Conservation (phyloP, 352 stramenopile genomes). For the Pythium dissimile region DNA sequence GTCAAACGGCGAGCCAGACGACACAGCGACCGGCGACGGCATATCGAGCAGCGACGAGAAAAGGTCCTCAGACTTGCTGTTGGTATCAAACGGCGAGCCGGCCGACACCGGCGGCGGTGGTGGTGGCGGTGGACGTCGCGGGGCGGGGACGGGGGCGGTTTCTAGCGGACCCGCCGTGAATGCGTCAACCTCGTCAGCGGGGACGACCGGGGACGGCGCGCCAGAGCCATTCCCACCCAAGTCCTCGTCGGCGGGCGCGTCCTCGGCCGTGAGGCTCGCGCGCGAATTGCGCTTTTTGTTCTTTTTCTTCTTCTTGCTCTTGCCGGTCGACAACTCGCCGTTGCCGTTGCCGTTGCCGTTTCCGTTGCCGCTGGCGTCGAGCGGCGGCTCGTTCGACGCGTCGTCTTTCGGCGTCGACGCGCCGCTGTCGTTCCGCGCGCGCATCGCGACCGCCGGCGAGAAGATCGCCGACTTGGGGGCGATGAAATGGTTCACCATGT, state of each 20-base stretch:
- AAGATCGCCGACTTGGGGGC: conserved; percentile 5
- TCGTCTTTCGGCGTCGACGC: conserved; percentile 11
- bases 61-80: not conserved
- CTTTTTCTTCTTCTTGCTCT: conserved; percentile 25
- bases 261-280: conserved; percentile 10
- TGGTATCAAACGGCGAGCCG: not conserved
- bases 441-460: not conserved
- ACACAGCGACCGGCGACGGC: conserved; percentile 33
- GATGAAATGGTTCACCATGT: conserved; percentile 5
- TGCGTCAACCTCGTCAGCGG: not conserved
- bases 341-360: not conserved
- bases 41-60: conserved; percentile 30
- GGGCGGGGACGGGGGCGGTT: not conserved
- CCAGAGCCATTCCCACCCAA: not conserved
- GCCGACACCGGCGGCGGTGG: not conserved
- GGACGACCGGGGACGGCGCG: not conserved
- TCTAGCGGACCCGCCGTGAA: not conserved
- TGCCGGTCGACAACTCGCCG: not conserved
- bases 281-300: conserved; percentile 23
- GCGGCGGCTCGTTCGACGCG: not conserved
- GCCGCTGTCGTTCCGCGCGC: not conserved
- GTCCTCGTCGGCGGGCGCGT: not conserved
- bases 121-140: not conserved
- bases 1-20: conserved; percentile 10
- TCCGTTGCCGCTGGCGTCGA: not conserved